Evolutionary conservation across 75 land plant species (phyloP), one percentile per base, ranked within the genome.

Genomic region (Picea glauca): DNA sequence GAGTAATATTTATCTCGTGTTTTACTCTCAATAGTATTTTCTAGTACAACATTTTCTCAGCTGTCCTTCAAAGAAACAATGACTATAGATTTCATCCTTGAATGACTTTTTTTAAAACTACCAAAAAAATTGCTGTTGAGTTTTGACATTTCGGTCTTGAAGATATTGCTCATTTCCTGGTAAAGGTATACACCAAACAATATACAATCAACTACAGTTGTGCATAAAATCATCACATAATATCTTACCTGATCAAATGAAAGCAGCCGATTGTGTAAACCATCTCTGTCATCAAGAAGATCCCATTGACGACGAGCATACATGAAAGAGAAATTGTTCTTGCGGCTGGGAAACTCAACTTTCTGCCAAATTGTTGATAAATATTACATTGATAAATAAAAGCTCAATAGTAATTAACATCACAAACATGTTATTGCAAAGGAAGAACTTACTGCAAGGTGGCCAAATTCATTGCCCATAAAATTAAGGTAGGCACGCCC

Each of bases 401-500:
- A 78, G 31, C 40, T 43, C 54, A 32, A 14, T n/a, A 63, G 33
- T 20, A 60, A 70, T 31, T 23, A 46, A 32, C 9, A 35, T 57
- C 15, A 4, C 31, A 66, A 70, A 3, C 50, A 35, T 60, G 65
- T 62, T 31, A 75, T 31, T 32, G 33, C 13, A 78, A 13, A 17
- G 31, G 58, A 62, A 12, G 6, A 62, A 11, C 85, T 68, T 68
- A 93, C 99, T 87, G 89, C 88, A 23, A 98, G 98, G 78, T 98
- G 99, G 50, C 93, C 98, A 90, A 95, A 98, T 79, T 98, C 99
- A 85, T 98, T 98, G 9, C 99, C 99, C 94, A 98, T 98, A 78
- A 98, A 98, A 79, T 90, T 98, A 58, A 98, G 90, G 72, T 98
- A 98, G 23, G 96, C 99, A 75, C 74, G 82, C 1, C 99, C 99